These are phyloP conservation scores for Ophiostoma piceae DNA, from an alignment of 2,329 filamentous ascomycete genomes.

Conservation along the genomic window DNA sequence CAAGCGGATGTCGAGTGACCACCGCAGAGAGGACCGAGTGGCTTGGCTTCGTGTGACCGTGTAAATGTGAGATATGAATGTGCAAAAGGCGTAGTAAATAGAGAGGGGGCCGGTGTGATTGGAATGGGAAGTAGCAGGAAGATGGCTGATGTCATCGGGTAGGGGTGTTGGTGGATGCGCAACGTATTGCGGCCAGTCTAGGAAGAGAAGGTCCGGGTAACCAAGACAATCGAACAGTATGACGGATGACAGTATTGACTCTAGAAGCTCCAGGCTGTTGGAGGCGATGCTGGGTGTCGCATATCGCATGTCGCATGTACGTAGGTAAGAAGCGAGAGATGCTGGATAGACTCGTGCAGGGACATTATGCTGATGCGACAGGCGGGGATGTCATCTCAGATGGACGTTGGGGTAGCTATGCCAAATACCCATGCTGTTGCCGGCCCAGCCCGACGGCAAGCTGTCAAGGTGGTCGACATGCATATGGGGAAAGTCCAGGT, in stretches of 20 bases:
- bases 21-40: background rate
- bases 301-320: background rate
- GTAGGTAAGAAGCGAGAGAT: background rate
- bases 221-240: background rate
- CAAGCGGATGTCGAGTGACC: background rate
- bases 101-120: conserved; percentile 5
- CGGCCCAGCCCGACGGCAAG: background rate
- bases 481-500: background rate
- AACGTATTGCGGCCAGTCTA: background rate
- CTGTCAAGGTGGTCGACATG: background rate
- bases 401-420: background rate
- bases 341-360: background rate
- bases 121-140: background rate
- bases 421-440: background rate
- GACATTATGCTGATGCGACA: background rate
- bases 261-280: background rate
- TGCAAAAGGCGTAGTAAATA: background rate
- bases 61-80: background rate
- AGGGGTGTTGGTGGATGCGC: background rate
- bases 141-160: background rate
- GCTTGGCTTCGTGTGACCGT: background rate
- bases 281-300: background rate
- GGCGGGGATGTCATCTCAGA: background rate
- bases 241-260: background rate
- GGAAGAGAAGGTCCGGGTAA: background rate